Conservation (phyloP, 164 flowering plant genomes). For the Litsea cubeba region DNA sequence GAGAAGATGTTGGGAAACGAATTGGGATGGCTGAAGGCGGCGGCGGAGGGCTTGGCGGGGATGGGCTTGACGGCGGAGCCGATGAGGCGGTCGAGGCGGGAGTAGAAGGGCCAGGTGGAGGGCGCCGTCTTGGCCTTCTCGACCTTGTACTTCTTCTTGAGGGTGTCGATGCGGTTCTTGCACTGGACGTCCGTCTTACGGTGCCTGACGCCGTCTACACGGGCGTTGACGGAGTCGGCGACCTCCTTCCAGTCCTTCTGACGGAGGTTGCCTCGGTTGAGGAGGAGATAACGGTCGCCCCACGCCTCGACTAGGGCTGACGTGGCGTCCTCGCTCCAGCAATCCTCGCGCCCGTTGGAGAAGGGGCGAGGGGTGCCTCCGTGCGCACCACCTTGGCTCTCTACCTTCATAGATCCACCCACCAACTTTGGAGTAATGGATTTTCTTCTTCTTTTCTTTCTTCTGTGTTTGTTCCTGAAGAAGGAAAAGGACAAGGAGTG, state of each 20-base stretch:
- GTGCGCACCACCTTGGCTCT: conserved; percentile 14
- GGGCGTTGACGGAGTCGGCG: conserved; percentile 56
- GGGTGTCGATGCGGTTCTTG: conserved; percentile 73
- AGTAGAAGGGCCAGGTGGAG: conserved; percentile 55
- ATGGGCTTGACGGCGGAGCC: conserved; percentile 28
- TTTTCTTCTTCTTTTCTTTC: not conserved
- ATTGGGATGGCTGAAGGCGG: conserved; percentile 1
- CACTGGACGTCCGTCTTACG: conserved; percentile 61
- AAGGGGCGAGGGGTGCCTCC: conserved; percentile 2
- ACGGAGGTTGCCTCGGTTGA: conserved; percentile 67
- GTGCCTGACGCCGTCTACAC: conserved; percentile 33
- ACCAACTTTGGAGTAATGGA: not conserved
- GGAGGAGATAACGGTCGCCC: conserved; percentile 63
- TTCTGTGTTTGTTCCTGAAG: not conserved
- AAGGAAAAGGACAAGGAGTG: not conserved
- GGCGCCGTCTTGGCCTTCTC: conserved; percentile 46
- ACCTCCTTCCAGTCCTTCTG: conserved; percentile 79
- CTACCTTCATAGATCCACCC: conserved; percentile 7
- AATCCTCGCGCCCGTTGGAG: conserved; percentile 51
- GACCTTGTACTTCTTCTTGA: conserved; percentile 72
- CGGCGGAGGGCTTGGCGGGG: conserved; percentile 3
- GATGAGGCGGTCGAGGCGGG: conserved; percentile 45
- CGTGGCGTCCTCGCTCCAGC: conserved; percentile 81
- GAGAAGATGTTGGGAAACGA: conserved; percentile 18
- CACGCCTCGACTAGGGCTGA: conserved; percentile 64